These are phyloP conservation scores for Xanthoconium purpureum DNA, from an alignment of 768 basidiomycete genomes.

Conservation along the genomic window DNA sequence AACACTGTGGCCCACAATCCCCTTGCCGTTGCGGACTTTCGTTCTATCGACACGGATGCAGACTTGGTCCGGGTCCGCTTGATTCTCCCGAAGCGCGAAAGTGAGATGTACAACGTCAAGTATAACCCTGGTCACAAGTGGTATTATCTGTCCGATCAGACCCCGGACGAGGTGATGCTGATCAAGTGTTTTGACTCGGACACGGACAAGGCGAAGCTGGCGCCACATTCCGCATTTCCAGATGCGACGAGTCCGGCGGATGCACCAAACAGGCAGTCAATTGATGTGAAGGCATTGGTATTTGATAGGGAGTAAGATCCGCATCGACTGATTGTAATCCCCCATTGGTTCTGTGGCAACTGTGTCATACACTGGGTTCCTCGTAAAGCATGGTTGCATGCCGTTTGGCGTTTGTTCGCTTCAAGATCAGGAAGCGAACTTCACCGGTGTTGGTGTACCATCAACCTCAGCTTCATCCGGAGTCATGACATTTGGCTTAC, in stretches of 20 bases:
- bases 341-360: too few species aligned
- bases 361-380: too few species aligned
- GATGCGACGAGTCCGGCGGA: too few species aligned
- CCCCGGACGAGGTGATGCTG: conserved; percentile 11
- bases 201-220: conserved; percentile 25
- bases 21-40: not conserved
- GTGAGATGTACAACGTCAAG: conserved; percentile 20
- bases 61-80: conserved; percentile 21
- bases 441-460: too few species aligned
- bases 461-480: too few species aligned
- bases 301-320: conserved; percentile 33
- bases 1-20: conserved; percentile 1
- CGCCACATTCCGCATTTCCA: conserved; percentile 22
- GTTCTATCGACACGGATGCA: not conserved
- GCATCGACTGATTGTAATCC: too few species aligned
- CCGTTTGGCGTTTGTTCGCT: too few species aligned
- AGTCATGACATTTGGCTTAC: too few species aligned
- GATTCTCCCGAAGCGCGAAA: conserved; percentile 33
- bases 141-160: conserved; percentile 36
- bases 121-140: conserved; percentile 36
- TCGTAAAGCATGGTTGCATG: too few species aligned
- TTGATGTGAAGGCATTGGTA: conserved; percentile 31
- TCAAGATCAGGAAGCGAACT: too few species aligned
- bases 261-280: too few species aligned
- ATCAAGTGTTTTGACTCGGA: conserved; percentile 45